Base-by-base conservation (phyloP, 176 grass and related monocot genomes). In the Rhynchospora pubera region DNA sequence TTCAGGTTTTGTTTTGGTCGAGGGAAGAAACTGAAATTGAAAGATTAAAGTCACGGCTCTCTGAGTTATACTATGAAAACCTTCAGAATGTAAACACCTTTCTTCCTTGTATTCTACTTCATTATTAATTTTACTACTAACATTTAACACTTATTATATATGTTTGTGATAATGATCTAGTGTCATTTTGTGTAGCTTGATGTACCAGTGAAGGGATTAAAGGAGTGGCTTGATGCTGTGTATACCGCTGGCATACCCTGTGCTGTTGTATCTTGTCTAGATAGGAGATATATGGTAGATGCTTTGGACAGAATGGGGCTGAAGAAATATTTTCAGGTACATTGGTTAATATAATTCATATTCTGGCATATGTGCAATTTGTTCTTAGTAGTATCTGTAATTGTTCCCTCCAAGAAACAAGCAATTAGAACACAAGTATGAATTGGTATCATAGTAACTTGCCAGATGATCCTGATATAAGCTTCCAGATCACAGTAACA, bases 181-280 rank as follows among this genome's bases (percentile, higher is more conserved):
- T 28, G 26, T 39, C 34, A 39, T 39, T 46, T 81, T 51, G 71
- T 88, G 63, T 86, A 99, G 96, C 85, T 95, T 55, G 92, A 99
- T 65, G 79, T 84, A 19, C 92, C 96, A 21, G 69, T 99, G 71
- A 55, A 88, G 73, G 96, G 96, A 84, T 85, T 99, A 84, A 91
- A 85, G 87, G 96, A 95, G 83, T 99, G 91, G 91, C 84, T 99
- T 62, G 96, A 99, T 89, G 91, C 92, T 23, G 79, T 99, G 60
- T 81, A 88, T 62, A 93, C 96, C 74, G 92, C 92, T 67, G 91
- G 96, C 65, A 94, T 94, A 64, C 92, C 92, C 68, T 95, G 92
- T 83, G 96, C 96, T 56, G 88, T 99, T 0, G 89, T 91, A 57
- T 99, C 96, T 4, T 91, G 85, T 16, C 85, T 93, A 60, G 96